Percentiles rank a stretch among this genome's conserved stretches.
Evolutionary conservation across 1,139 yeast species (phyloP).

Genomic region (Candida sojae): DNA sequence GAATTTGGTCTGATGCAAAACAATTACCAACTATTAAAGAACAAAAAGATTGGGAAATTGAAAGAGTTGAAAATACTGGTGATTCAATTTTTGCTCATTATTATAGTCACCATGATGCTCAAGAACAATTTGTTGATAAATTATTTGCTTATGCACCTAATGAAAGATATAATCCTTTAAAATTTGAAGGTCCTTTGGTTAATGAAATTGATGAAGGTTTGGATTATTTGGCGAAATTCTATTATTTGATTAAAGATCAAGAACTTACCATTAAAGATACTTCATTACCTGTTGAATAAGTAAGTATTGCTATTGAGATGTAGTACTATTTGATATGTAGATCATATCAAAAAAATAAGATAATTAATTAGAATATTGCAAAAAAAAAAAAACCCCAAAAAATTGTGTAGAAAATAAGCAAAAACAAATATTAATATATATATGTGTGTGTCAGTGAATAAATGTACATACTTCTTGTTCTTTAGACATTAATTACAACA

Average conservation of each 20-base stretch:
- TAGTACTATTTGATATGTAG: too few species aligned
- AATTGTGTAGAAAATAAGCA: background rate
- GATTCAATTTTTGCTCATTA: constrained; percentile 27
- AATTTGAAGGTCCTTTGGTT: constrained; percentile 23
- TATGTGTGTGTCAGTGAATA: too few species aligned
- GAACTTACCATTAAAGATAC: constrained; percentile 14
- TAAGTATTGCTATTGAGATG: too few species aligned
- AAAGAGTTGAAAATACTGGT: constrained; percentile 21
- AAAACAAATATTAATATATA: background rate
- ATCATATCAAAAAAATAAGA: too few species aligned
- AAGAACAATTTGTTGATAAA: constrained; percentile 23
- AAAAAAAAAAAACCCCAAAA: too few species aligned
- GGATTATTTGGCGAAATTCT: constrained; percentile 24
- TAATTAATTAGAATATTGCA: background rate
- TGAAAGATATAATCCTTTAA: constrained; percentile 27
- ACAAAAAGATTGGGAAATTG: constrained; percentile 31
- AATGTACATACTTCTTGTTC: too few species aligned
- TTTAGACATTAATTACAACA: too few species aligned
- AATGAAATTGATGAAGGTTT: constrained; percentile 27
- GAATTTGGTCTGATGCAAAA: constrained; percentile 41
- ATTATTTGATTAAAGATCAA: constrained; percentile 20
- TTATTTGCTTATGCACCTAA: constrained; percentile 22
- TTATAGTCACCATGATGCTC: constrained; percentile 22
- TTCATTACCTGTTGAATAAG: background rate
- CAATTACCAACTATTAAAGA: constrained; percentile 29